phyloP scores from a whole-genome alignment of 2,329 filamentous ascomycete species.

The Alternaria dauci region DNA sequence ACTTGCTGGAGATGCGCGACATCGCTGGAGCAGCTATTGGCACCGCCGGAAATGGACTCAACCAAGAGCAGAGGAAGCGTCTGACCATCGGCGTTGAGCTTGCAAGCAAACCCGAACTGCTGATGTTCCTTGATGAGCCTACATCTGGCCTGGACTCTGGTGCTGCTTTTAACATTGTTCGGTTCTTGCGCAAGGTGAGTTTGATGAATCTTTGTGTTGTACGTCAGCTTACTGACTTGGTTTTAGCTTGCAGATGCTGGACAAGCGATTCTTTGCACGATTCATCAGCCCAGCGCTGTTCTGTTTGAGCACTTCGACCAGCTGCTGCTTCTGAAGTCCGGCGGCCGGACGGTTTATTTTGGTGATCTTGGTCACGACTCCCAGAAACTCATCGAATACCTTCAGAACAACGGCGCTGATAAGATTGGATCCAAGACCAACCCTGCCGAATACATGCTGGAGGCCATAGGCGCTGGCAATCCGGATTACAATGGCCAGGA shows the following conservation, averaged over 20 bases:
- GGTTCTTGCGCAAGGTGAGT: conserved; percentile 66
- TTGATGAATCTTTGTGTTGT: not conserved
- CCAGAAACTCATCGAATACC: conserved; percentile 57
- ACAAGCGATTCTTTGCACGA: conserved; percentile 73
- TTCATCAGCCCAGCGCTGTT: conserved; percentile 74
- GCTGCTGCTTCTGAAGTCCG: conserved; percentile 69
- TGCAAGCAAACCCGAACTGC: conserved; percentile 71
- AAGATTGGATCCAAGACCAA: conserved; percentile 53
- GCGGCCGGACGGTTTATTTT: conserved; percentile 72
- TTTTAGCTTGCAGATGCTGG: conserved; percentile 65
- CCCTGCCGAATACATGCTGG: conserved; percentile 63
- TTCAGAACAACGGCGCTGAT: conserved; percentile 61
- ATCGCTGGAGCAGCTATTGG: conserved; percentile 72
- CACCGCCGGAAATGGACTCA: conserved; percentile 56
- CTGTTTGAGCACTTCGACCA: conserved; percentile 73
- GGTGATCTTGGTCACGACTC: conserved; percentile 62
- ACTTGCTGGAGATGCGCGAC: conserved; percentile 69
- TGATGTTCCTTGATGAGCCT: conserved; percentile 81
- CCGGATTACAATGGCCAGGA: conserved; percentile 56
- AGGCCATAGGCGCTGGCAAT: conserved; percentile 55
- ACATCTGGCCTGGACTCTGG: conserved; percentile 77
- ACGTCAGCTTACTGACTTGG: not conserved
- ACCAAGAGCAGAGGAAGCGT: conserved; percentile 72
- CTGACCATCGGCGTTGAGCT: conserved; percentile 70
- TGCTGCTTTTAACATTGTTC: conserved; percentile 71